Base-by-base conservation (phyloP, 169 alveolate genomes). In the Eimeria tenella region DNA sequence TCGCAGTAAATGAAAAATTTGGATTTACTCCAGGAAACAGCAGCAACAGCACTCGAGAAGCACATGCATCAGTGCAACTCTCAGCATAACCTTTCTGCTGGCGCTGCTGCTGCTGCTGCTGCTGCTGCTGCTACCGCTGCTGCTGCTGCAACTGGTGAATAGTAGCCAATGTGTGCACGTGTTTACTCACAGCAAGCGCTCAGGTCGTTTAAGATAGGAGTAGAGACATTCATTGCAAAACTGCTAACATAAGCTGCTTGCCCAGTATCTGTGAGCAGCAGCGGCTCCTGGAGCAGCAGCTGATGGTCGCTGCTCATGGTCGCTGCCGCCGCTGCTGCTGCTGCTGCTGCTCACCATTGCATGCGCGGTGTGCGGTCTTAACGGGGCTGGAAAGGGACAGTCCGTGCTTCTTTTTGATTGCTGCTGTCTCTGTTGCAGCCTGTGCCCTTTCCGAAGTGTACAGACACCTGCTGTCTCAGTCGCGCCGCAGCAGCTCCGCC, bases 271-370 rank as follows among this genome's bases (percentile, higher is more conserved):
- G 10, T 52, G 23, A 8, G 5, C 60, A 5, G 13, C 49, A 9
- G 8, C 15, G 60, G 55, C 68, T 5, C 65, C 49, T 49, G 87
- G 1, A 31, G 87, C 65, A 31, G 87, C 68, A 10, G 87, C 65
- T 77, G 68, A 58, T 77, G 87, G 87, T 17, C 9, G 87, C 68
- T 49, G 87, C 42, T 77, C 17, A 15, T 52, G 23, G 65, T 52
- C 31, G 70, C 70, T 58, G 70, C 90, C 21, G 73, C 21, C 19
- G 75, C 90, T 56, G 75, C 75, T 81, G 63, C 52, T 19, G 60
- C 65, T 77, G 87, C 68, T 77, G 65, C 87, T 77, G 87, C 65
- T 77, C 87, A 49, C 90, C 23, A 5, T 21, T n/a, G 56, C 74
- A 42, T 81, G 74, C 74, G 31, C 90, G 53, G 90, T 52, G 65